Evolutionary conservation across 352 stramenopile species (phyloP).

Genomic region (Aphanomyces stellatus): DNA sequence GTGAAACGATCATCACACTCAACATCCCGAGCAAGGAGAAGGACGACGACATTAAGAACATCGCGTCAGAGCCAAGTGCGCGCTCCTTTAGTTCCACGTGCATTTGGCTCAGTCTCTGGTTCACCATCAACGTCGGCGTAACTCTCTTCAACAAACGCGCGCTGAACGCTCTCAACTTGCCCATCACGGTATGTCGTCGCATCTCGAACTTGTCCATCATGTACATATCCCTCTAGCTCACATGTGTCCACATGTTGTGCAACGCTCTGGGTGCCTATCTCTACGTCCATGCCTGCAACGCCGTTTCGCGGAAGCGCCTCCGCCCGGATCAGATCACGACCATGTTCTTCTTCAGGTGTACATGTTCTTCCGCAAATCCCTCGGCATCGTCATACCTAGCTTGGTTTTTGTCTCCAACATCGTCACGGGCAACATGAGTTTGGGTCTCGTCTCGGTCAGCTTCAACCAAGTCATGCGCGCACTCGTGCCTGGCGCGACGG

Average conservation of each 20-base stretch:
- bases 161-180: conserved; percentile 53
- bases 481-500: conserved; percentile 69
- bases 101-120: conserved; percentile 83
- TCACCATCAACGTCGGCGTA: conserved; percentile 89
- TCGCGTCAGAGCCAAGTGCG: too few species aligned
- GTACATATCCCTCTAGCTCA: conserved; percentile 35
- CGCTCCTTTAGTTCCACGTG: too few species aligned
- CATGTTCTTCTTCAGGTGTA: conserved; percentile 68
- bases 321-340: conserved; percentile 53
- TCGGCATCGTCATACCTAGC: conserved; percentile 43
- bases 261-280: conserved; percentile 84
- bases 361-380: background rate
- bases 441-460: conserved; percentile 89
- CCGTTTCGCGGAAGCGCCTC: conserved; percentile 57
- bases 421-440: conserved; percentile 90
- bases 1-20: too few species aligned
- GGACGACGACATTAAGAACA: too few species aligned
- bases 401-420: conserved; percentile 94
- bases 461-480: conserved; percentile 93
- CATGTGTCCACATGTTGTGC: conserved; percentile 91
- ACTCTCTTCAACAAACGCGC: conserved; percentile 95
- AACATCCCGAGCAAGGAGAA: too few species aligned
- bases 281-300: conserved; percentile 55
- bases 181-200: conserved; percentile 34
- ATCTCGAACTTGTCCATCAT: background rate